These are phyloP conservation scores for Fusarium nisikadoi DNA, from an alignment of 2,329 filamentous ascomycete genomes.

Conservation along the genomic window DNA sequence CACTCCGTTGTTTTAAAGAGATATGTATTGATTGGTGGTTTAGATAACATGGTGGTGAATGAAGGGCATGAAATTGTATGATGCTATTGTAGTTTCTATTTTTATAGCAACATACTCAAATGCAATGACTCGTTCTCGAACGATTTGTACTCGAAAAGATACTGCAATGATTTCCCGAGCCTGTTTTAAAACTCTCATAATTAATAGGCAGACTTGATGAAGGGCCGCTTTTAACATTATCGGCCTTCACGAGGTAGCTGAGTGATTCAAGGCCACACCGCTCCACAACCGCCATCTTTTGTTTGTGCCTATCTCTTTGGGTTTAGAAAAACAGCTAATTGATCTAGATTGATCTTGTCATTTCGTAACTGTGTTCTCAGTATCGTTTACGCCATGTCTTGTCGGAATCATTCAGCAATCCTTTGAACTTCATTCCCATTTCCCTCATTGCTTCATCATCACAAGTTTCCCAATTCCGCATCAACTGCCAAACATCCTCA, in stretches of 20 bases:
- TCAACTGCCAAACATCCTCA: not conserved
- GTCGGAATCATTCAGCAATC: not conserved
- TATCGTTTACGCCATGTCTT: constrained; percentile 5
- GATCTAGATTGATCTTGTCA: not conserved
- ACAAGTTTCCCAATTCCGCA: constrained; percentile 25
- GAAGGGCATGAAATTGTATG: constrained; percentile 28
- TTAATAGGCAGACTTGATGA: not conserved
- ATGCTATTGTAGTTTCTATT: constrained; percentile 30
- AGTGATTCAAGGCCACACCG: not conserved
- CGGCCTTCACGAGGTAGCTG: not conserved
- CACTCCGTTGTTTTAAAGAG: constrained; percentile 2
- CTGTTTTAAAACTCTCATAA: not conserved
- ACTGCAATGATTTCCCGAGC: rapidly evolving
- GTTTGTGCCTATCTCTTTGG: not conserved
- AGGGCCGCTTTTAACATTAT: not conserved
- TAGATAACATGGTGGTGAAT: constrained; percentile 25
- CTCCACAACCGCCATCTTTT: not conserved
- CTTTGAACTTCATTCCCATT: not conserved
- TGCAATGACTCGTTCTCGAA: not conserved
- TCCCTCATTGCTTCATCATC: constrained; percentile 6
- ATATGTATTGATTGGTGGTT: constrained; percentile 29
- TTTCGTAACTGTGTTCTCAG: not conserved
- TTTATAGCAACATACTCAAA: constrained; percentile 4
- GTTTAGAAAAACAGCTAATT: no score
- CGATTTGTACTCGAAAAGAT: not conserved